Base-by-base conservation (phyloP, 306 rosid species). In the Astragalus membranaceus region DNA sequence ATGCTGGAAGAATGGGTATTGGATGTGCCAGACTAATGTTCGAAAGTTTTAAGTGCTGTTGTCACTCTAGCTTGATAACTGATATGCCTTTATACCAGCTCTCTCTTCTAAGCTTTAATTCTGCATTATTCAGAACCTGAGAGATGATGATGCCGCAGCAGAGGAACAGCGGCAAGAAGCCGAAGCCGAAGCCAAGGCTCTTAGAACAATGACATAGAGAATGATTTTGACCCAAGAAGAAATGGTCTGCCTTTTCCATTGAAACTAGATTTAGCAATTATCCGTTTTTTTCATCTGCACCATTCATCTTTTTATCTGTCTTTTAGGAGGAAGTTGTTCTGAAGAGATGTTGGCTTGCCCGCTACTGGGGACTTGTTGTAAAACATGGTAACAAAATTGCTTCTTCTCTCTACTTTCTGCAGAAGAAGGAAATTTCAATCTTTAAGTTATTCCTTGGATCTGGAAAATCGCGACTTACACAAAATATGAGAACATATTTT, bases 331-430 rank as follows among this genome's bases (percentile, higher is more conserved):
- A 92, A 83, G 99, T 95, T 76, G 99, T 95, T 67, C 81, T 95
- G 52, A 95, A 91, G 91, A 81, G 99, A 80, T 95, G 99, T 78
- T 91, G 99, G 99, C 96, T 95, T 58, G 92, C 99, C 66, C 97
- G 99, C 78, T 89, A 91, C 75, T 95, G 99, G 99, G 90, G 90
- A 72, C 85, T 91, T 71, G 90, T 96, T 70, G 85, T 95, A 68
- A 87, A 89, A 74, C 85, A 89, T 77, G 99, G 99, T 95, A 89
- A 75, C 62, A 14, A 37, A 78, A 64, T 74, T 73, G 26, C 51
- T 69, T 3, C 67, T 6, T 30, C 39, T 53, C 73, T 78, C 58
- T 80, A 72, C 67, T 86, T 60, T 55, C n/a, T n/a, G n/a, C n/a
- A n/a, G n/a, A n/a, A n/a, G n/a, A n/a, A n/a, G n/a, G n/a, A n/a